A percentile compares a stretch with the other conserved stretches of the same genome.
phyloP scores from a whole-genome alignment of 805 yeast genomes.

The Brettanomyces sp. region DNA sequence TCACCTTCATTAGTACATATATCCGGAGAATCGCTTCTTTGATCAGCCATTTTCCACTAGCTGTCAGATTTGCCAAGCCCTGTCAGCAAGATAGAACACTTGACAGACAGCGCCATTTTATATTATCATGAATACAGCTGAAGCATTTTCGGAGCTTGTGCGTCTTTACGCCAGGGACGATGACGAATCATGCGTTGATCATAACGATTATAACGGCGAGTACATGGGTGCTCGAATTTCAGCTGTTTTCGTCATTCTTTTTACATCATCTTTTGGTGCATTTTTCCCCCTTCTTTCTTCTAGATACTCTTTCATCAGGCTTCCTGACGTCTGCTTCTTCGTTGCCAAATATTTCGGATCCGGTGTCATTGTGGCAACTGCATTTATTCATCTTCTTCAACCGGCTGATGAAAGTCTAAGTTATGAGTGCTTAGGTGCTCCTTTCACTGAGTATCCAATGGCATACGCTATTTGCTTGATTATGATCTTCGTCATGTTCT shows the following conservation, averaged over 20 bases:
- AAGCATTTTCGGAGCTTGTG: neutral
- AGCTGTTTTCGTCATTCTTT: conserved; percentile 51
- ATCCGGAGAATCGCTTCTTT: too few relatives aligned
- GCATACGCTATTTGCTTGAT: conserved; percentile 47
- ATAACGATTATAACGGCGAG: conserved; percentile 17
- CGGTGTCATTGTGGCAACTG: conserved; percentile 77
- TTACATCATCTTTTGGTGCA: conserved; percentile 49
- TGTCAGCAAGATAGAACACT: too few relatives aligned
- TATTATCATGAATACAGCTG: neutral
- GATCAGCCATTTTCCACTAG: too few relatives aligned
- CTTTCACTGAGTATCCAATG: conserved; percentile 42
- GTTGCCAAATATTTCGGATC: conserved; percentile 72
- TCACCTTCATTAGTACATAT: too few relatives aligned
- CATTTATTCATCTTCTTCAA: conserved; percentile 63
- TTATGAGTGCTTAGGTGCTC: conserved; percentile 54
- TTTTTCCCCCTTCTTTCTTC: conserved; percentile 58
- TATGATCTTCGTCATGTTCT: conserved; percentile 41
- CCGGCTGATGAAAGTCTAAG: conserved; percentile 58
- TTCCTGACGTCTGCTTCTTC: conserved; percentile 58
- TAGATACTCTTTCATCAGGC: conserved; percentile 43
- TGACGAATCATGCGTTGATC: conserved; percentile 10
- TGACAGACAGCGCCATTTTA: too few relatives aligned
- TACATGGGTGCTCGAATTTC: conserved; percentile 42
- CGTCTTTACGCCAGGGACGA: conserved; percentile 3
- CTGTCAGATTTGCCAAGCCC: too few relatives aligned